Conservation (phyloP, 139 green algal genomes). For the Chlamydomonas asymmetrica region DNA sequence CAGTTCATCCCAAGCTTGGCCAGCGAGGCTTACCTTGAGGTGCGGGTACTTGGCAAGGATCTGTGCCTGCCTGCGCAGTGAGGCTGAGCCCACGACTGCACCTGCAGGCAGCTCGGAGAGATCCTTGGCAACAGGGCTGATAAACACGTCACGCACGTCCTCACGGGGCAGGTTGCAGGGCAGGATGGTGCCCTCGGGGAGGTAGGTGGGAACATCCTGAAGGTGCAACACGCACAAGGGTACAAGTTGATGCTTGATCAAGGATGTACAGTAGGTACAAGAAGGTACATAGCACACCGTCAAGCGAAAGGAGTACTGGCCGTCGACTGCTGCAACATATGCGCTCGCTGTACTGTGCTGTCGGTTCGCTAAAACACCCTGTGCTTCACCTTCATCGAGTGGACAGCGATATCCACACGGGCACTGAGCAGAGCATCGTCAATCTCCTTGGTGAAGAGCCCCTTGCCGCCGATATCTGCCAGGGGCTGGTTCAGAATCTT, state of each 20-base stretch:
- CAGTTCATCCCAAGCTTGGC: too few species aligned
- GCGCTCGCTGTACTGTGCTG: too few species aligned
- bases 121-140: slow-evolving; percentile 75
- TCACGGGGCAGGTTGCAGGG: slow-evolving; percentile 97
- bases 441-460: slow-evolving; percentile 99
- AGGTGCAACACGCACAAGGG: background rate
- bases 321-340: too few species aligned
- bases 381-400: slow-evolving; percentile 98
- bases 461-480: slow-evolving; percentile 98
- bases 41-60: slow-evolving; percentile 94
- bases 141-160: slow-evolving; percentile 98
- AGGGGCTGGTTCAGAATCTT: slow-evolving; percentile 97
- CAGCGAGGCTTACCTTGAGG: slow-evolving; percentile 78
- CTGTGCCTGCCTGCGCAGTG: slow-evolving; percentile 91
- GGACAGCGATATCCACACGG: slow-evolving; percentile 97
- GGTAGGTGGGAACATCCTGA: slow-evolving; percentile 98
- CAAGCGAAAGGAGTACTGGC: too few species aligned
- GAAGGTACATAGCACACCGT: background rate
- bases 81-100: slow-evolving; percentile 87
- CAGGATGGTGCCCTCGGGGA: slow-evolving; percentile 92
- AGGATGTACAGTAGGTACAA: background rate
- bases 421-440: slow-evolving; percentile 95
- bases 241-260: too few species aligned
- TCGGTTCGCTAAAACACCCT: too few species aligned
- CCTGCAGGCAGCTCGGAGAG: slow-evolving; percentile 90